Evolutionary conservation across 75 land plant genomes (phyloP).

Genomic region (Chamaecyparis obtusa): DNA sequence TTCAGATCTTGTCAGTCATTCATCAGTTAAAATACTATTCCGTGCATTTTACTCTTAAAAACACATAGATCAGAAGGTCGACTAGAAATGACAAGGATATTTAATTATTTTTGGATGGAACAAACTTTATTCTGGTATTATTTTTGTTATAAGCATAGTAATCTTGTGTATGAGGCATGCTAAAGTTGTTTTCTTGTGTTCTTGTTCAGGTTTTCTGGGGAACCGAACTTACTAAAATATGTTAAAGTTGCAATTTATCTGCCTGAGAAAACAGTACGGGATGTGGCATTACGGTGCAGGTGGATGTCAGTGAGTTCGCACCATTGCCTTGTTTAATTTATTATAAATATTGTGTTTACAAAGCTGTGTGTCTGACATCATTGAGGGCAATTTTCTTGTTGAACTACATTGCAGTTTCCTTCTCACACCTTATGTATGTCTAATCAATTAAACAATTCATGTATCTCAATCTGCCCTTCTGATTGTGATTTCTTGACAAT

Average conservation of each 20-base stretch:
- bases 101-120: background rate
- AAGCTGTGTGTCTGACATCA: background rate
- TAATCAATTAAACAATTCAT: background rate
- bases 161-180: background rate
- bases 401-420: background rate
- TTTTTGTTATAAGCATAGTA: background rate
- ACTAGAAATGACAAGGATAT: background rate
- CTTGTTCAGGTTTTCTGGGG: slow-evolving; percentile 48
- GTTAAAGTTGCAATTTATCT: slow-evolving; percentile 78
- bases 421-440: background rate
- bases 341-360: background rate
- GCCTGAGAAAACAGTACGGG: slow-evolving; percentile 86
- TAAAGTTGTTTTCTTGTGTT: background rate
- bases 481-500: background rate
- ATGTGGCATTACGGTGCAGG: slow-evolving; percentile 88
- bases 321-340: background rate
- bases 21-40: background rate
- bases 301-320: slow-evolving; percentile 83
- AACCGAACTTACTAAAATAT: slow-evolving; percentile 67
- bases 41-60: background rate
- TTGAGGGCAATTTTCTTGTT: background rate
- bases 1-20: background rate
- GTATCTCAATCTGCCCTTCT: background rate
- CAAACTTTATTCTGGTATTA: background rate
- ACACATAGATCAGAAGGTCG: background rate